phyloP scores from a whole-genome alignment of 106 monocot species.

The Agapanthus africanus region DNA sequence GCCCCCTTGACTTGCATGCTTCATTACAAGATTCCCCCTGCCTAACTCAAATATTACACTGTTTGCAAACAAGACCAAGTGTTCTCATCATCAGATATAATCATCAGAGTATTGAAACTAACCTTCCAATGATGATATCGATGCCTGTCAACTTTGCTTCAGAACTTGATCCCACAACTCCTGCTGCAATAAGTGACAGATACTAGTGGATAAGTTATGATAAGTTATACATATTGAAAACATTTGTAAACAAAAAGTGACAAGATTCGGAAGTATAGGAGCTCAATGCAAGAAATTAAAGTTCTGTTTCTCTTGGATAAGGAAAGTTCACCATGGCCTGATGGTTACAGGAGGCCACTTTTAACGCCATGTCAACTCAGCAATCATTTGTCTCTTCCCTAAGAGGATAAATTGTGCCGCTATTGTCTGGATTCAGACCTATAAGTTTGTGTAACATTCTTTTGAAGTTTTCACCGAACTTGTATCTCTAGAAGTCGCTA shows the following conservation, averaged over 20 bases:
- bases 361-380: too few relatives aligned
- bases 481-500: too few relatives aligned
- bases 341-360: too few relatives aligned
- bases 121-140: conserved; percentile 70
- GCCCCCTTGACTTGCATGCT: conserved; percentile 65
- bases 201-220: too few relatives aligned
- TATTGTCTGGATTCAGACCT: too few relatives aligned
- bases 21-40: conserved; percentile 75
- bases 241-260: background rate
- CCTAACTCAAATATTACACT: conserved; percentile 25
- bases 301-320: too few relatives aligned
- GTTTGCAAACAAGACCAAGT: conserved; percentile 1
- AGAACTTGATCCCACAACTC: conserved; percentile 23
- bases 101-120: conserved; percentile 4
- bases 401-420: too few relatives aligned
- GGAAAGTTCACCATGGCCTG: too few relatives aligned
- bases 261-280: background rate
- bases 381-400: too few relatives aligned
- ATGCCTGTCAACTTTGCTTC: conserved; percentile 59
- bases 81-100: background rate
- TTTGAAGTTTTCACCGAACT: too few relatives aligned
- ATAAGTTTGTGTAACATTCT: too few relatives aligned
- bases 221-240: background rate
- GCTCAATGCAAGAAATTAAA: background rate
- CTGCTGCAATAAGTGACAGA: conserved; percentile 15